Conservation (phyloP, 352 stramenopile genomes). For the Thalassiosira exigua region DNA sequence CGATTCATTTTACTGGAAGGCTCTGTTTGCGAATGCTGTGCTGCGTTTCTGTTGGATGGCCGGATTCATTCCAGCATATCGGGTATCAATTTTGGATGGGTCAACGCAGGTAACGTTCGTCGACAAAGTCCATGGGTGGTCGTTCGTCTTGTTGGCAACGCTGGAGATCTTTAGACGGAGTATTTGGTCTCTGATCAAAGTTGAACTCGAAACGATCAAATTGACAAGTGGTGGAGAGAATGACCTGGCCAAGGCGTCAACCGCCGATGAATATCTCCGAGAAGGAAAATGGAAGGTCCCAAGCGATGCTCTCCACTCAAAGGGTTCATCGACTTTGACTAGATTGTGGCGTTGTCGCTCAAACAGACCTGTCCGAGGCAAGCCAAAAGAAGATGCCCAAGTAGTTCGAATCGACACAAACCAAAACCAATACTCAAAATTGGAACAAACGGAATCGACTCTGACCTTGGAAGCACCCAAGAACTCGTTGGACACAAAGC, state of each 20-base stretch:
- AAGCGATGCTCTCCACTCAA: too few species aligned
- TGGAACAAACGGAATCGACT: too few species aligned
- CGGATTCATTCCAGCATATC: slow-evolving; percentile 81
- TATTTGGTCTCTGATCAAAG: slow-evolving; percentile 71
- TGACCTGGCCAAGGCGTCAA: slow-evolving; percentile 44
- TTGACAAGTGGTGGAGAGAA: slow-evolving; percentile 62
- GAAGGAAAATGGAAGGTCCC: slow-evolving; percentile 35
- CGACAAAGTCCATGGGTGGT: slow-evolving; percentile 48
- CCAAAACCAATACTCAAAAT: too few species aligned
- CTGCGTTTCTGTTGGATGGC: slow-evolving; percentile 83
- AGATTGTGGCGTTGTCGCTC: too few species aligned
- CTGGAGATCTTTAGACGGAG: slow-evolving; percentile 74
- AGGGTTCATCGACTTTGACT: too few species aligned
- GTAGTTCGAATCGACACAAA: too few species aligned
- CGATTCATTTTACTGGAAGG: slow-evolving; percentile 79
- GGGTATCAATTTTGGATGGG: slow-evolving; percentile 69
- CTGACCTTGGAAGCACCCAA: too few species aligned
- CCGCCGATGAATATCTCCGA: slow-evolving; percentile 48
- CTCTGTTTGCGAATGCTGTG: slow-evolving; percentile 66
- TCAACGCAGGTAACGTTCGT: slow-evolving; percentile 66
- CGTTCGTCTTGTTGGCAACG: slow-evolving; percentile 69
- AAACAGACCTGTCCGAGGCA: too few species aligned
- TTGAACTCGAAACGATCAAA: slow-evolving; percentile 73
- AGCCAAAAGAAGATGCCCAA: too few species aligned
- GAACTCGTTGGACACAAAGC: too few species aligned